Evolutionary conservation across 2,329 filamentous ascomycete species (phyloP), one percentile per base, ranked within the genome.

Genomic region (Aulographum hederae): DNA sequence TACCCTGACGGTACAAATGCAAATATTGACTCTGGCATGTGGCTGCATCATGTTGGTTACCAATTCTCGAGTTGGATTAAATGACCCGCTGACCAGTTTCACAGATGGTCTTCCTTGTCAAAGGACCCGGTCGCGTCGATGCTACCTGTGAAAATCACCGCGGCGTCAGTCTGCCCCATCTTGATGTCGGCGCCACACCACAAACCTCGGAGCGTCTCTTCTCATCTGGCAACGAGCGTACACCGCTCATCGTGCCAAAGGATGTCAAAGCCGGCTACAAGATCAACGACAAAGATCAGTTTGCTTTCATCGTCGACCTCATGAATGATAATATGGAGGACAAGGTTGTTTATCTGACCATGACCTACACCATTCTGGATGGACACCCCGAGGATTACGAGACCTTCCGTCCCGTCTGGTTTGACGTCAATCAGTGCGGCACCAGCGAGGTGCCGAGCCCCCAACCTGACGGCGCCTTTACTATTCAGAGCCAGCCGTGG

Each of bases 271-370:
- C 16, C 13, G 33, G 33, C 5, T 35, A 35, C 17, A 19, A 33
- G 15, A 19, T 35, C 10, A 26, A n/a, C 14, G 23, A 26, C 4
- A 21, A 15, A 6, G 33, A 35, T 26, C 16, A 34, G 11, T 18
- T 35, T 17, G 33, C 33, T 17, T 26, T 35, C 29, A 35, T 35
- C 30, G 30, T 35, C 17, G 33, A 35, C 15, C 13, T 35, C 15
- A 35, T 35, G 33, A 35, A 35, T 20, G 26, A 25, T 19, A 35
- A 33, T 18, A 33, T 33, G 29, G 30, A 33, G 10, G 33, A 35
- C 16, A 28, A 27, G 6, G 16, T 12, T 4, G 30, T 33, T 13
- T 35, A 33, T 12, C 26, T 35, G 8, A 35, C 33, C 14, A 33
- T 35, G 29, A 33, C 29, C 14, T 35, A 33, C 14, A 30, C 33